phyloP scores from a whole-genome alignment of 148 eudicot species.

The Talinum fruticosum region DNA sequence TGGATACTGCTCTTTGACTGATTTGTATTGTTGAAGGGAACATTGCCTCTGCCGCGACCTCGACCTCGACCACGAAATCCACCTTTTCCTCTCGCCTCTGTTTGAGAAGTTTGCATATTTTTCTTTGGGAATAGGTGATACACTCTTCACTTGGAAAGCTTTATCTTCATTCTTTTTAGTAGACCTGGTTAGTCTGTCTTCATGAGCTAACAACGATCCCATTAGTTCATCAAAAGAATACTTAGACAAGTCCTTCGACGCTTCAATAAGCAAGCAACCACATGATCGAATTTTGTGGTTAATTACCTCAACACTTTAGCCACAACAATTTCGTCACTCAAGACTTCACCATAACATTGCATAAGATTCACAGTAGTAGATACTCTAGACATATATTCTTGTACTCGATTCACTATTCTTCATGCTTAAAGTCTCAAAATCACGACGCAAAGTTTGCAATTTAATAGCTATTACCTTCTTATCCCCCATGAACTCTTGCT shows the following conservation, averaged over 20 bases:
- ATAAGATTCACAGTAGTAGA: not conserved
- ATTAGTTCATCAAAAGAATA: slow-evolving; percentile 17
- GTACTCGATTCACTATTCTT: not conserved
- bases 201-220: slow-evolving; percentile 6
- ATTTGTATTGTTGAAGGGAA: not conserved
- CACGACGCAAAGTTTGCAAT: not conserved
- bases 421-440: not conserved
- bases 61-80: not conserved
- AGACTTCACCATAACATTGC: slow-evolving; percentile 11
- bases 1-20: not conserved
- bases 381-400: not conserved
- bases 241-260: slow-evolving; percentile 7
- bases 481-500: slow-evolving; percentile 11
- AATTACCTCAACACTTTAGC: slow-evolving; percentile 1
- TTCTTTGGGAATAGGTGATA: not conserved
- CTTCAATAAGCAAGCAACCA: slow-evolving; percentile 13
- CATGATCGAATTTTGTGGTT: not conserved
- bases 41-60: not conserved
- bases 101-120: no score
- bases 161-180: not conserved
- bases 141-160: not conserved
- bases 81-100: not conserved
- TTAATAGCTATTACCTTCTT: slow-evolving; percentile 1
- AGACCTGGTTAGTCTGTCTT: slow-evolving; percentile 1
- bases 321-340: slow-evolving; percentile 1